Evolutionary conservation across 495 filamentous ascomycete genomes (phyloP).

Genomic region (Xylaria bambusicola): DNA sequence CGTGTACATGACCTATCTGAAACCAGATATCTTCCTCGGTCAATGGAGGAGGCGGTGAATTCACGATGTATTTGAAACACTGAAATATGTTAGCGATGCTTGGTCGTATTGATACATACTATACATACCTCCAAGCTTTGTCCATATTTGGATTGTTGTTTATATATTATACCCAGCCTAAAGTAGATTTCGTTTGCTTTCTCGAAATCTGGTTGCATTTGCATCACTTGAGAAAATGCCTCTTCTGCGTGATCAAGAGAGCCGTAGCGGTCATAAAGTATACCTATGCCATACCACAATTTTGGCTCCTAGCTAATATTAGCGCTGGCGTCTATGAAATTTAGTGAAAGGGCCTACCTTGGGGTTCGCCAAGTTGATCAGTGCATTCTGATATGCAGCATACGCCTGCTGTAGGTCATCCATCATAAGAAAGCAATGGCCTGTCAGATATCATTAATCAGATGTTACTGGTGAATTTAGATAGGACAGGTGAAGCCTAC

Average conservation of each 20-base stretch:
- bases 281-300: conserved; percentile 98
- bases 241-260: conserved; percentile 98
- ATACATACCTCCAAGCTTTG: conserved; percentile 82
- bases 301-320: conserved; percentile 77
- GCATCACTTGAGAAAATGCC: conserved; percentile 98
- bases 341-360: conserved; percentile 62
- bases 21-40: conserved; percentile 99
- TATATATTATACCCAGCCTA: conserved; percentile 97
- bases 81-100: conserved; percentile 43
- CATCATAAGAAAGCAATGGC: conserved; percentile 99
- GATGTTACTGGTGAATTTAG: conserved; percentile 10
- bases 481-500: conserved; percentile 48
- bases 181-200: conserved; percentile 99
- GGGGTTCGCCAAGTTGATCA: conserved; percentile 91
- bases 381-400: conserved; percentile 92
- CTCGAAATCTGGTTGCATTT: conserved; percentile 96
- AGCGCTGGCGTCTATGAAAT: neutral
- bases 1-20: conserved; percentile 98
- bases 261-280: conserved; percentile 95
- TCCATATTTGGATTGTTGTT: conserved; percentile 93
- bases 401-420: conserved; percentile 97
- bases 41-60: conserved; percentile 85
- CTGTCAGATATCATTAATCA: conserved; percentile 42
- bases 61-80: conserved; percentile 99
- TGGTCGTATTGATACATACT: conserved; percentile 11